Evolutionary conservation across 2,329 filamentous ascomycete genomes (phyloP), one percentile per base, ranked within the genome.

Genomic region (Aspergillus latus): DNA sequence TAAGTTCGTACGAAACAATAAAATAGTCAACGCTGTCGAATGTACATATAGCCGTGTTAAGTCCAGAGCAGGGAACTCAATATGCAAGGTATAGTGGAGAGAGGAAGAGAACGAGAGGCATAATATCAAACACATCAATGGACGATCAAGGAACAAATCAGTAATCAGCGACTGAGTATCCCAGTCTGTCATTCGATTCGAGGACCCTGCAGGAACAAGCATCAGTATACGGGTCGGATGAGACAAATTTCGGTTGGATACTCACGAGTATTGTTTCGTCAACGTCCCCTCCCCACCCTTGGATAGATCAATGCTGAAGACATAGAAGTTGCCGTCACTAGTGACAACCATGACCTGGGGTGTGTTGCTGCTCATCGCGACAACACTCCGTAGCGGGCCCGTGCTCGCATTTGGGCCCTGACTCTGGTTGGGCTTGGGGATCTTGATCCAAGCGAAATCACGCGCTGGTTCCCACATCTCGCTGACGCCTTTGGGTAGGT

Each of bases 331-430:
- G 8, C 94, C 94, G 71, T 99, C 94, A 65, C 89, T 97, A 0
- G 94, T 99, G 11, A 97, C 92, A 0, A 97, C 90, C 92, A 99
- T 97, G 48, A 99, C 90, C 67, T 97, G 92, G 0, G 94, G 94
- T 28, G 89, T 92, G 70, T 87, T 96, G 68, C 88, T 94, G 70
- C 90, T 96, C 88, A 99, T 95, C 7, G 94, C 93, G 42, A 99
- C 94, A n/a, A 99, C 93, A 63, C 91, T 96, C 62, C 89, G 82
- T 40, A 96, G 74, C 0, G 90, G 87, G 0, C 81, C 78, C n/a
- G 68, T 68, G 36, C 73, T 68, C 26, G 75, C 75, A 32, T 65
- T 67, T 6, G 65, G 68, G 6, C 70, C 73, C 60, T 56, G 68
- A 44, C 66, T 72, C n/a, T 72, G 67, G 65, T 77, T 66, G 40